Evolutionary conservation across 768 basidiomycete genomes (phyloP).

Genomic region (Tylopilus cervinicoccineus): DNA sequence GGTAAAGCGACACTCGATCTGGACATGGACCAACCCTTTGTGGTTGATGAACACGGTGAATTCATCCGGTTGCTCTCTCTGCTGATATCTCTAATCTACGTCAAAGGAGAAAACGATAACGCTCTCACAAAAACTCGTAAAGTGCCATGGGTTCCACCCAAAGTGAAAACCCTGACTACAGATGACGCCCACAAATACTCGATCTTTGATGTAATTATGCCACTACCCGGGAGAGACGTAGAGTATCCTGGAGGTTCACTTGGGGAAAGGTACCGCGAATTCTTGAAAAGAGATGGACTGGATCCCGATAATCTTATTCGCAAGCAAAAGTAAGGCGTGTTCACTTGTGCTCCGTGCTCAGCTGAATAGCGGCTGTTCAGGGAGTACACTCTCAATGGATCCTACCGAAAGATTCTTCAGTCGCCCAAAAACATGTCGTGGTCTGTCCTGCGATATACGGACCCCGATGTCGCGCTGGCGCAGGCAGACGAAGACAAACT

Average conservation of each 20-base stretch:
- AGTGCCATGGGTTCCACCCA: slow-evolving; percentile 57
- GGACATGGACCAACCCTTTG: slow-evolving; percentile 29
- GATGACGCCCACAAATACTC: slow-evolving; percentile 77
- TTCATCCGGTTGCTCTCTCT: slow-evolving; percentile 8
- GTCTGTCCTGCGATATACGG: slow-evolving; percentile 83
- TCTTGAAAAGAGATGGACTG: slow-evolving; percentile 79
- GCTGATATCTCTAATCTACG: slow-evolving; percentile 5
- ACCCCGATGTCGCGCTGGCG: slow-evolving; percentile 87
- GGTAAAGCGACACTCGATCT: slow-evolving; percentile 27
- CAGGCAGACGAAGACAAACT: slow-evolving; percentile 95
- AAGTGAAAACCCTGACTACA: slow-evolving; percentile 72
- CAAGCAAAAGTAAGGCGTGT: slow-evolving; percentile 71
- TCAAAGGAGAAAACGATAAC: slow-evolving; percentile 19
- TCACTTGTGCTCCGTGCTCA: background rate
- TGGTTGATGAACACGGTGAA: slow-evolving; percentile 32
- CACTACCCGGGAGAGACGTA: slow-evolving; percentile 93
- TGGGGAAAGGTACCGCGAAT: slow-evolving; percentile 83
- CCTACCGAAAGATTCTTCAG: slow-evolving; percentile 90
- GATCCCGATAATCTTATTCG: slow-evolving; percentile 87
- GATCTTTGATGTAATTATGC: slow-evolving; percentile 95
- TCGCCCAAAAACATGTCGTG: slow-evolving; percentile 79
- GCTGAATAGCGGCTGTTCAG: slow-evolving; percentile 37
- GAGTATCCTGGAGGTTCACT: slow-evolving; percentile 85
- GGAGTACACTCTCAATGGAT: slow-evolving; percentile 89
- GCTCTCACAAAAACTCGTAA: slow-evolving; percentile 22